Base-by-base conservation (phyloP, 495 filamentous ascomycete genomes). In the Cladorrhinum samala region DNA sequence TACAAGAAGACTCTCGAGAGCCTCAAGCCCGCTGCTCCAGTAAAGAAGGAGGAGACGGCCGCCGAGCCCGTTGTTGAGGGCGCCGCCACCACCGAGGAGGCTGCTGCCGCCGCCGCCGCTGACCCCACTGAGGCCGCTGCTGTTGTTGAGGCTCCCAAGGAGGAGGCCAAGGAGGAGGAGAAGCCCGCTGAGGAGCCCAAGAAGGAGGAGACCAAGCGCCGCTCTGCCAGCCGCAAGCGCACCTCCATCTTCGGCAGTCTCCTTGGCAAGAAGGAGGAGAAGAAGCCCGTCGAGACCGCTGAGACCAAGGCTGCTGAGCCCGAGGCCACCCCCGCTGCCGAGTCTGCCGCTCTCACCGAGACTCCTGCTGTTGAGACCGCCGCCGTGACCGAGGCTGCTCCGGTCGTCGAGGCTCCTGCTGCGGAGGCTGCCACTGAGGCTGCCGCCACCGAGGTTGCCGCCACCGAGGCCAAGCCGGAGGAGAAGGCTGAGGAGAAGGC, bases 211-310 rank as follows among this genome's bases (percentile, higher is more conserved):
- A 70, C 76, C 59, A 74, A 78, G 66, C 69, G 74, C 47, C 87
- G 88, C 59, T 94, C 89, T 50, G 87, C 88, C 53, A 94, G 88
- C 64, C 86, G 86, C 68, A 95, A 95, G 85, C 85, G 89, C 54
- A 64, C 73, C 39, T 91, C 88, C 63, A 83, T 95, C 73, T 94
- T 97, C 69, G 87, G 85, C 57, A 72, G 67, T 54, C 74, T 91
- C 42, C 75, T 88, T 2, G 80, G 27, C 63, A 91, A 89, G 82
- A 86, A 86, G 72, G 84, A 89, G 50, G 82, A 84, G 65, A 65
- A 76, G 46, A 81, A 86, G 72, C 73, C 72, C 14, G 78, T 74
- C 53, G 66, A 72, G 56, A 57, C 66, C 44, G 62, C 74, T 56
- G 76, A 79, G 63, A 67, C 75, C 57, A 67, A 74, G 60, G 54